Conservation (phyloP, 805 yeast genomes). For the Candida multigemmis region DNA sequence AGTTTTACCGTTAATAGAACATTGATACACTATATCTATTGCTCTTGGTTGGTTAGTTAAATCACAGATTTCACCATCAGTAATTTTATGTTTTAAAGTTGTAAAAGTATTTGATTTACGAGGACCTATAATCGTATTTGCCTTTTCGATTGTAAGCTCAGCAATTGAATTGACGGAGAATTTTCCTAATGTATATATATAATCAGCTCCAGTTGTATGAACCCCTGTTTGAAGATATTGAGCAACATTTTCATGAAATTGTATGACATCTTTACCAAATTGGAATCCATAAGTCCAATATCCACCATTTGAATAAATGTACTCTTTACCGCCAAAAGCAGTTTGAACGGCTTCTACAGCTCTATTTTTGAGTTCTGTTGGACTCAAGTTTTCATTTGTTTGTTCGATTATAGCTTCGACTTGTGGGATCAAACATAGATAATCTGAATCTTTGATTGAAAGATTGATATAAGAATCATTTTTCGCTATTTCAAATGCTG, state of each 20-base stretch:
- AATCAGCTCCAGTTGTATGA: conserved; percentile 24
- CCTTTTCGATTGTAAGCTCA: conserved; percentile 12
- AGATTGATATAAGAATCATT: too few species aligned
- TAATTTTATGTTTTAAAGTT: conserved; percentile 26
- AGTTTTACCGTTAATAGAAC: conserved; percentile 17
- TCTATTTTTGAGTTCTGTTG: conserved; percentile 6
- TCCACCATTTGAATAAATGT: conserved; percentile 21
- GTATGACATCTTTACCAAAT: conserved; percentile 38
- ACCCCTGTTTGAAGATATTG: conserved; percentile 12
- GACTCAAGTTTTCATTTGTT: too few species aligned
- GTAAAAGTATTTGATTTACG: conserved; percentile 11
- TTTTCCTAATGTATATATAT: conserved; percentile 26
- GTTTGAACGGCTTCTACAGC: conserved; percentile 9
- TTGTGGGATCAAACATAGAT: too few species aligned
- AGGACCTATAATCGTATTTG: conserved; percentile 12
- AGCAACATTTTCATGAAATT: conserved; percentile 32
- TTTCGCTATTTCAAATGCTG: too few species aligned
- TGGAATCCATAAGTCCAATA: conserved; percentile 51
- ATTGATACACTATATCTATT: conserved; percentile 47
- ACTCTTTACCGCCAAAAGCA: conserved; percentile 13
- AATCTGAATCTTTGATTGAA: too few species aligned
- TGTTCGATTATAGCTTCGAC: too few species aligned
- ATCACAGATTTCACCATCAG: conserved; percentile 51
- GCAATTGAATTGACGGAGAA: conserved; percentile 16
- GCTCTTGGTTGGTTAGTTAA: conserved; percentile 43